phyloP scores from a whole-genome alignment of 495 filamentous ascomycete species.

The Mytilinidion resinicola region DNA sequence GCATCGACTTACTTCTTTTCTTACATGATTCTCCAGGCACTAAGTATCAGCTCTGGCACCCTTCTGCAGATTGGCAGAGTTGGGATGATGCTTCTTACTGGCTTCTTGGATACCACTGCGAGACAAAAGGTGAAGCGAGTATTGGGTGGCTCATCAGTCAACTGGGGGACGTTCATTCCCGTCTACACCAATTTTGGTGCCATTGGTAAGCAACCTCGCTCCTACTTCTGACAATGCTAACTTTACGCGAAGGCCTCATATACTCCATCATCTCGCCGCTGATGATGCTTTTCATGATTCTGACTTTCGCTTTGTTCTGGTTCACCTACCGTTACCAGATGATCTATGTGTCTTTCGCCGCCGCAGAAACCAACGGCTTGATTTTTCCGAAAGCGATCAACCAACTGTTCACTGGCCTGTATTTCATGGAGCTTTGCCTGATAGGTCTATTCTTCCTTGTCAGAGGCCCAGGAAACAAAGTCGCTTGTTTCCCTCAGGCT shows the following conservation, averaged over 20 bases:
- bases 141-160: slow-evolving; percentile 66
- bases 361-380: slow-evolving; percentile 85
- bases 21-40: slow-evolving; percentile 92
- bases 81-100: slow-evolving; percentile 53
- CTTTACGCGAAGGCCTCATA: slow-evolving; percentile 53
- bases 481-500: slow-evolving; percentile 70
- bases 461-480: slow-evolving; percentile 50
- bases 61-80: slow-evolving; percentile 71
- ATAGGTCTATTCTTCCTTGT: slow-evolving; percentile 90
- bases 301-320: slow-evolving; percentile 94
- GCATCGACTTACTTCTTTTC: slow-evolving; percentile 97
- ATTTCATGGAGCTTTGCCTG: slow-evolving; percentile 88
- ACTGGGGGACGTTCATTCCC: slow-evolving; percentile 92
- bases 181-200: slow-evolving; percentile 93
- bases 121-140: slow-evolving; percentile 84
- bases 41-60: slow-evolving; percentile 83
- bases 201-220: slow-evolving; percentile 54
- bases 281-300: slow-evolving; percentile 87
- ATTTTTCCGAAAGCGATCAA: slow-evolving; percentile 92
- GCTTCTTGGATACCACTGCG: slow-evolving; percentile 85
- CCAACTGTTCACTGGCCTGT: slow-evolving; percentile 90
- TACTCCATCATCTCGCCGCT: slow-evolving; percentile 87
- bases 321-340: slow-evolving; percentile 94
- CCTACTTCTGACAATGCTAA: slow-evolving; percentile 6
- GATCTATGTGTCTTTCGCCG: slow-evolving; percentile 89